phyloP scores from a whole-genome alignment of 1,139 yeast genomes.

The Suhomyces choctaworum region DNA sequence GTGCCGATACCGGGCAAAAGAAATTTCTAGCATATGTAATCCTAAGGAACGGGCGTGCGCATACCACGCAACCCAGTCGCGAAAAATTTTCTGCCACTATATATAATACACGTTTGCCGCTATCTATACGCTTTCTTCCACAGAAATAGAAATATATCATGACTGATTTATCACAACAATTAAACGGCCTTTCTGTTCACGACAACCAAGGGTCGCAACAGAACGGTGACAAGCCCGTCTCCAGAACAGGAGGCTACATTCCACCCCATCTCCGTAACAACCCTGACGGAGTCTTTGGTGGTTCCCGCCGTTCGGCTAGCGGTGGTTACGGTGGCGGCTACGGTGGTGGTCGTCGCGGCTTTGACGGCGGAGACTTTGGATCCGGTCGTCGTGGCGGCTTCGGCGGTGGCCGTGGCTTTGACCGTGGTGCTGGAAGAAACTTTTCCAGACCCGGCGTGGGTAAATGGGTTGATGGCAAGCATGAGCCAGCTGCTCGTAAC shows the following conservation, averaged over 20 bases:
- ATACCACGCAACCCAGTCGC: constrained; percentile 11
- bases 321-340: constrained; percentile 22
- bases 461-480: constrained; percentile 84
- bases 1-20: constrained; percentile 7
- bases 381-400: constrained; percentile 24
- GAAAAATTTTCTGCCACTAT: constrained; percentile 12
- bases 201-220: constrained; percentile 17
- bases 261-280: constrained; percentile 66
- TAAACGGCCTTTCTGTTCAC: constrained; percentile 45
- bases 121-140: background rate
- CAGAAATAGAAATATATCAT: constrained; percentile 18
- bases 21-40: constrained; percentile 2
- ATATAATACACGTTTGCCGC: constrained; percentile 10
- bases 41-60: constrained; percentile 7
- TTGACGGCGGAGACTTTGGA: constrained; percentile 14
- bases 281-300: constrained; percentile 15
- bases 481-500: constrained; percentile 77
- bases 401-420: constrained; percentile 33
- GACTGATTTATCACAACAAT: constrained; percentile 46
- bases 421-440: constrained; percentile 28
- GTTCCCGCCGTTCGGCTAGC: constrained; percentile 20
- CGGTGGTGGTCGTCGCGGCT: constrained; percentile 19
- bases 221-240: constrained; percentile 13
- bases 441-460: constrained; percentile 54
- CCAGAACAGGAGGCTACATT: constrained; percentile 41